Evolutionary conservation across 495 filamentous ascomycete species (phyloP), one percentile per base, ranked within the genome.

Genomic region (Friedmanniomyces simplex): DNA sequence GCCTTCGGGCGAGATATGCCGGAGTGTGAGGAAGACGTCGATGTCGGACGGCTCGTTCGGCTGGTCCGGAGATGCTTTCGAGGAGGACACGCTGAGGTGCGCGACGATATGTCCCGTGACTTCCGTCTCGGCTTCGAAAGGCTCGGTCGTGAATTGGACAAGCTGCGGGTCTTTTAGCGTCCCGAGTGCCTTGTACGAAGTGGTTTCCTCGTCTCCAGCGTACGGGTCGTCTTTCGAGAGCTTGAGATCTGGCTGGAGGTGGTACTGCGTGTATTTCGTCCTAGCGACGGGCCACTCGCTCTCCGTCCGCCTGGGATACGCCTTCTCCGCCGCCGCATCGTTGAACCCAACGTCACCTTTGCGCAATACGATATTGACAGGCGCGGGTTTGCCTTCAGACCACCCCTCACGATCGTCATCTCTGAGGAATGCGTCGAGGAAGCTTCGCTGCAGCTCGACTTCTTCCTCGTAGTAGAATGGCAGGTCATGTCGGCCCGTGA

Each of bases 391-490:
- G 14, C 81, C 79, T 13, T 54, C 34, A 11, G 70, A 70, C 84
- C 84, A 87, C 1, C 83, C 83, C 0, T 63, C 70, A 0, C 67
- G 70, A 60, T 86, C 84, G 0, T 84, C 72, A 7, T 74, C 80
- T 61, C 82, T 84, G 25, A 87, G 74, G 63, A 86, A 87, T 0
- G 83, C 84, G 57, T 83, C 77, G 1, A 86, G 70, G 60, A 87
- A 86, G 56, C 76, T 80, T 32, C 72, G 73, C 63, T 87, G 83
- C 0, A 87, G 26, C 56, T 83, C 77, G 2, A 83, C 82, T 54
- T 84, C 78, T 39, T 84, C 79, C 1, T 74, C 59, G 58, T 84
- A 85, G 68, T 85, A 87, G 69, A 87, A 86, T 0, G 84, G 84
- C 7, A 87, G 72, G 61, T 87, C 83, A 60, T 87, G 84, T 0